phyloP scores from a whole-genome alignment of 2,329 filamentous ascomycete species.

The Bisporella sp. region DNA sequence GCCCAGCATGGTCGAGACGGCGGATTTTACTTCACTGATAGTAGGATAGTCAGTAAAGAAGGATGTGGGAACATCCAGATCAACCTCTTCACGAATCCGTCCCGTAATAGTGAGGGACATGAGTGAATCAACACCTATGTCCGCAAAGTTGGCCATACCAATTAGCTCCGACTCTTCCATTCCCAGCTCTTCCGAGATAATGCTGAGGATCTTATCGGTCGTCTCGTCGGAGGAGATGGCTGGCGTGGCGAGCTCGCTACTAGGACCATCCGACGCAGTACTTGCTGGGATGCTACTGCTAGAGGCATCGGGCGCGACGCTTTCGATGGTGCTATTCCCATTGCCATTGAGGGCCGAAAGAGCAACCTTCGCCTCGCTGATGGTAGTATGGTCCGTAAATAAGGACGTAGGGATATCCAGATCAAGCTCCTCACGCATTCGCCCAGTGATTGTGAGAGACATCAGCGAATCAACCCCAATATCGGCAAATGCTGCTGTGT shows the following conservation, averaged over 20 bases:
- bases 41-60: slow-evolving; percentile 32
- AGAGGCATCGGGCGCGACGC: background rate
- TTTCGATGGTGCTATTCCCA: background rate
- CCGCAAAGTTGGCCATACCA: slow-evolving; percentile 45
- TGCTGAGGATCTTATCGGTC: no score
- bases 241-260: slow-evolving; percentile 21
- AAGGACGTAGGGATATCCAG: slow-evolving; percentile 44
- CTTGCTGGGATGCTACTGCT: background rate
- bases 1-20: no score
- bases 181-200: slow-evolving; percentile 47
- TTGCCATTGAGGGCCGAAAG: background rate
- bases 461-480: slow-evolving; percentile 55
- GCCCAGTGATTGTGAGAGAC: slow-evolving; percentile 46
- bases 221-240: no score
- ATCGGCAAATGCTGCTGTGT: slow-evolving; percentile 47
- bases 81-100: slow-evolving; percentile 48
- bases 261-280: background rate
- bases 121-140: slow-evolving; percentile 51
- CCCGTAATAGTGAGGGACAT: slow-evolving; percentile 48
- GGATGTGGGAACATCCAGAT: slow-evolving; percentile 43
- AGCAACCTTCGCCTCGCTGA: slow-evolving; percentile 5
- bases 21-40: no score
- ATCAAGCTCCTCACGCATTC: slow-evolving; percentile 50
- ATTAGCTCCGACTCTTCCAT: slow-evolving; percentile 45
- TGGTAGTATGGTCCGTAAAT: slow-evolving; percentile 29